Percentiles rank a stretch among this genome's conserved stretches.
These are phyloP conservation scores for Cladosporium sp. DNA, from an alignment of 2,329 filamentous ascomycete species.

Conservation along the genomic window DNA sequence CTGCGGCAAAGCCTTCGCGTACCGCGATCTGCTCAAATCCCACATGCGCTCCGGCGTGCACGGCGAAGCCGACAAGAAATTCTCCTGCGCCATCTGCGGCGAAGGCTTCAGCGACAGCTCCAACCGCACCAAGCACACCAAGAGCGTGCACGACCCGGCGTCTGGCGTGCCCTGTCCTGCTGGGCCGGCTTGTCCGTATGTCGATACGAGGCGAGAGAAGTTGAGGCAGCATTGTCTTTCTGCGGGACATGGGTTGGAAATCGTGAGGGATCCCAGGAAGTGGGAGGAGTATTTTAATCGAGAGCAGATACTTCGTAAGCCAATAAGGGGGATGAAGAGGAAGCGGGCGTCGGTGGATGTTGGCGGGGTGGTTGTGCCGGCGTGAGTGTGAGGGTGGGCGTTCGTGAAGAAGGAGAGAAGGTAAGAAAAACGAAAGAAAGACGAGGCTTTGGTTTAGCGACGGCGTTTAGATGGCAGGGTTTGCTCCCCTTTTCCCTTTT, in stretches of 20 bases:
- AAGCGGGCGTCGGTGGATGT: constrained; percentile 7
- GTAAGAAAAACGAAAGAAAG: no score
- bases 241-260: constrained; percentile 9
- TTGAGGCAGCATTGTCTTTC: constrained; percentile 9
- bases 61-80: constrained; percentile 44
- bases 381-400: background rate
- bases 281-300: constrained; percentile 14
- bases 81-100: constrained; percentile 29
- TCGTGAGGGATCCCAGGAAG: constrained; percentile 4
- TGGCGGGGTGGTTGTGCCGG: background rate
- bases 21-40: constrained; percentile 46
- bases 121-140: constrained; percentile 31
- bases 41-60: constrained; percentile 64
- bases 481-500: no score
- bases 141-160: constrained; percentile 13
- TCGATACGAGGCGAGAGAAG: constrained; percentile 13
- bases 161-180: constrained; percentile 11
- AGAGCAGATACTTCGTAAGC: constrained; percentile 6
- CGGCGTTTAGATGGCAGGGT: no score
- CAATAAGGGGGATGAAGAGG: constrained; percentile 4
- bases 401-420: background rate
- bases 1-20: constrained; percentile 53
- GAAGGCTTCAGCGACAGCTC: constrained; percentile 34
- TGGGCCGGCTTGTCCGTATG: constrained; percentile 6
- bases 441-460: background rate